phyloP scores from a whole-genome alignment of 495 filamentous ascomycete species.

The Platismatia glauca region DNA sequence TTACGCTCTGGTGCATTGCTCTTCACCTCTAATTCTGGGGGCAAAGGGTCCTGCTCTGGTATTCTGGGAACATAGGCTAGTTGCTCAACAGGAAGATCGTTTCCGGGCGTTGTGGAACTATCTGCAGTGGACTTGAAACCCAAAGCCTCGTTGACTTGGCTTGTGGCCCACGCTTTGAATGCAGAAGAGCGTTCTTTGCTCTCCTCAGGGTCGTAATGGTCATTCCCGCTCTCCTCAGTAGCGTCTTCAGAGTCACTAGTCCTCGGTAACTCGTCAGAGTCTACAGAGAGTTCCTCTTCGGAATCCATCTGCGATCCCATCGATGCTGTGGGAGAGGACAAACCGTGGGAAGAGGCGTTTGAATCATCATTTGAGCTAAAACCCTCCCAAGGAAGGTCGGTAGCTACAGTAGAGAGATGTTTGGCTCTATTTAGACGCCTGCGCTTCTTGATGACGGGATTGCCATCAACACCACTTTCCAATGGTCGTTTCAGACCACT shows the following conservation, averaged over 20 bases:
- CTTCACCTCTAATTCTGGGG: slow-evolving; percentile 59
- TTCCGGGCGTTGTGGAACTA: slow-evolving; percentile 22
- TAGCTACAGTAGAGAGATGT: slow-evolving; percentile 28
- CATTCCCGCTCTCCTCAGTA: slow-evolving; percentile 21
- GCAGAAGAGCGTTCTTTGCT: slow-evolving; percentile 46
- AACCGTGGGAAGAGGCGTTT: slow-evolving; percentile 4
- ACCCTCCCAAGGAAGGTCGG: slow-evolving; percentile 52
- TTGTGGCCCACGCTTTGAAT: slow-evolving; percentile 92
- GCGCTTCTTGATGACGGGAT: slow-evolving; percentile 68
- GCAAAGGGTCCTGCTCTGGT: slow-evolving; percentile 65
- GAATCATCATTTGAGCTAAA: slow-evolving; percentile 43
- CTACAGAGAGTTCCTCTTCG: neutral
- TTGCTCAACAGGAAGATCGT: slow-evolving; percentile 31
- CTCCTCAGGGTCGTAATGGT: slow-evolving; percentile 32
- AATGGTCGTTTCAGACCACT: slow-evolving; percentile 82
- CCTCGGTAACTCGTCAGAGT: slow-evolving; percentile 14
- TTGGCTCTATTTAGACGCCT: slow-evolving; percentile 25
- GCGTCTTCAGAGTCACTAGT: slow-evolving; percentile 4
- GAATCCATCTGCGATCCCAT: slow-evolving; percentile 13
- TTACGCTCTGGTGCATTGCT: slow-evolving; percentile 54
- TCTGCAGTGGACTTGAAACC: slow-evolving; percentile 47
- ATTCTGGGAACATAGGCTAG: slow-evolving; percentile 37
- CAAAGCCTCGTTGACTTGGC: slow-evolving; percentile 69
- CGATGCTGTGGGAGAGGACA: slow-evolving; percentile 6
- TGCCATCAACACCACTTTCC: slow-evolving; percentile 65